Percentiles rank a stretch among this genome's conserved stretches.
phyloP scores from a whole-genome alignment of 345 rosid species.

The Pistacia integerrima region DNA sequence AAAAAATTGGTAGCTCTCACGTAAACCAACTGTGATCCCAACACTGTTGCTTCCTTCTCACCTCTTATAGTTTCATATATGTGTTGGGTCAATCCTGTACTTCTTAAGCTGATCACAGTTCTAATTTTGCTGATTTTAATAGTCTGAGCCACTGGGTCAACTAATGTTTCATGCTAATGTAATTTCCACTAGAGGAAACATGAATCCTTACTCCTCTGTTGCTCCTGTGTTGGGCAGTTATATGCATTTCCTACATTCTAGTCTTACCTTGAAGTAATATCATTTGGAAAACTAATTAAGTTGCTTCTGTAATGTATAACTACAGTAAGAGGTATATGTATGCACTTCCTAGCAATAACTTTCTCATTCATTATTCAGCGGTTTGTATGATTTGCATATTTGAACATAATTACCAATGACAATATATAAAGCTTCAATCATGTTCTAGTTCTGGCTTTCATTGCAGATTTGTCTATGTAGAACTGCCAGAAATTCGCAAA shows the following conservation, averaged over 20 bases:
- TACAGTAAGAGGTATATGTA: not conserved
- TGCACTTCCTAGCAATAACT: not conserved
- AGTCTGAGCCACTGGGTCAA: not conserved
- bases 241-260: not conserved
- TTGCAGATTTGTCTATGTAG: conserved; percentile 70
- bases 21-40: not conserved
- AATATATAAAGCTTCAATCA: conserved; percentile 1
- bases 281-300: not conserved
- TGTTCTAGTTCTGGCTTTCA: conserved; percentile 18
- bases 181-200: too few relatives aligned
- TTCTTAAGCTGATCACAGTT: not conserved
- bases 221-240: not conserved
- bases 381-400: conserved; percentile 7
- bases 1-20: not conserved
- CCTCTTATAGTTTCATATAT: not conserved
- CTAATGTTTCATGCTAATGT: not conserved
- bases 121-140: not conserved
- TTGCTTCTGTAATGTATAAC: conserved; percentile 1
- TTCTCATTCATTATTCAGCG: not conserved
- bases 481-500: conserved; percentile 72
- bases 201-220: too few relatives aligned
- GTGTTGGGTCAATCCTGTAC: not conserved
- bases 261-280: not conserved
- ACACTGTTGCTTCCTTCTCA: not conserved
- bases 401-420: not conserved